Conservation (phyloP, 1,284 basidiomycete species). For the Erythrobasidium hasegawianum region DNA sequence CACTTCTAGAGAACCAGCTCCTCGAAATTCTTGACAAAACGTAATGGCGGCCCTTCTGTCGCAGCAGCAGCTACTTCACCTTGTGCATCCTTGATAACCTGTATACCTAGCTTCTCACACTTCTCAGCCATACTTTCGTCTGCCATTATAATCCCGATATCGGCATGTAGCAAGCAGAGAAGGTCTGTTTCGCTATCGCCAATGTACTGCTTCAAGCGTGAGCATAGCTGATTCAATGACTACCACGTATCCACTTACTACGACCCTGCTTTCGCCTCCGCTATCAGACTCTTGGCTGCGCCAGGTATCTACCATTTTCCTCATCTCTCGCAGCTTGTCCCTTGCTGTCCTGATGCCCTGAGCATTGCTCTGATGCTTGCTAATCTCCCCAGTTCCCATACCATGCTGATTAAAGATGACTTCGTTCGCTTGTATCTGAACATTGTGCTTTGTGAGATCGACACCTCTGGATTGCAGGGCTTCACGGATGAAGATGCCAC, state of each 20-base stretch:
- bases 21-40: no score
- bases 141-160: slow-evolving; percentile 30
- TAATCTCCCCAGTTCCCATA: slow-evolving; percentile 20
- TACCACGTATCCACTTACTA: slow-evolving; percentile 4
- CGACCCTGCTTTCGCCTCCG: slow-evolving; percentile 5
- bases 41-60: neutral
- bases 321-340: slow-evolving; percentile 31
- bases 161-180: slow-evolving; percentile 23
- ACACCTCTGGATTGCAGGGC: slow-evolving; percentile 23
- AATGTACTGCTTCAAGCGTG: slow-evolving; percentile 10
- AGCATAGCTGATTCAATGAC: no score
- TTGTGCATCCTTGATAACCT: neutral
- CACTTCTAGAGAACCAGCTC: no score
- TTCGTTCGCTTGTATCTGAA: slow-evolving; percentile 26
- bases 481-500: slow-evolving; percentile 26
- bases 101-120: slow-evolving; percentile 16
- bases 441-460: slow-evolving; percentile 4
- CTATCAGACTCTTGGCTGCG: neutral
- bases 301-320: slow-evolving; percentile 23
- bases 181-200: slow-evolving; percentile 30
- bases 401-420: slow-evolving; percentile 25
- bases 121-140: slow-evolving; percentile 23
- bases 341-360: slow-evolving; percentile 19
- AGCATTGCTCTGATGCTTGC: slow-evolving; percentile 27
- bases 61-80: neutral